These are phyloP conservation scores for Oleoguttula mirabilis DNA, from an alignment of 495 filamentous ascomycete genomes.

Conservation along the genomic window DNA sequence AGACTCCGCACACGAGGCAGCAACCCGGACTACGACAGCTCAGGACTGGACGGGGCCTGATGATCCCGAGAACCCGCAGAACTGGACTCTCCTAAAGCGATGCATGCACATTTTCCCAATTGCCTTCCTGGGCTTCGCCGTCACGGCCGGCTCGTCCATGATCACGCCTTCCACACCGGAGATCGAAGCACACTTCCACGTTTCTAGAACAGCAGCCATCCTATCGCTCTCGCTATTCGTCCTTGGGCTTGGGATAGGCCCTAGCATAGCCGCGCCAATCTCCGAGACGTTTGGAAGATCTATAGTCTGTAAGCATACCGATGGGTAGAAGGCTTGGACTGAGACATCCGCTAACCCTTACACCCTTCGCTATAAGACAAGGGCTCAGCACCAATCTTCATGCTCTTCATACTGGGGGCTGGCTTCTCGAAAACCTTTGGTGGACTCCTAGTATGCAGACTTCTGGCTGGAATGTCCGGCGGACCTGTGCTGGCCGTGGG, in stretches of 20 bases:
- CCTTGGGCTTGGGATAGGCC: conserved; percentile 29
- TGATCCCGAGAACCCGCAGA: conserved; percentile 32
- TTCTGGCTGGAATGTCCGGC: conserved; percentile 49
- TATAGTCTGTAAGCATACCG: conserved; percentile 25
- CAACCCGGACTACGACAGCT: not conserved
- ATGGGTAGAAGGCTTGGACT: no score
- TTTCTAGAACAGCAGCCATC: conserved; percentile 25
- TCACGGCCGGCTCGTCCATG: conserved; percentile 38
- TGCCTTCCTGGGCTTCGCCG: conserved; percentile 22
- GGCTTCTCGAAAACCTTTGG: conserved; percentile 46
- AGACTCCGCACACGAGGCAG: not conserved
- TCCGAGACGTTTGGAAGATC: conserved; percentile 26
- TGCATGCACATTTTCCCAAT: conserved; percentile 22
- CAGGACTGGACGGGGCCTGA: conserved; percentile 28
- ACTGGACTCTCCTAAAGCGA: conserved; percentile 27
- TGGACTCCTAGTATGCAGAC: conserved; percentile 44
- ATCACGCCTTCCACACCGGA: conserved; percentile 32
- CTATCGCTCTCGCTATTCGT: conserved; percentile 26
- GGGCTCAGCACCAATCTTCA: conserved; percentile 39
- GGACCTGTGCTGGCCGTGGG: conserved; percentile 45
- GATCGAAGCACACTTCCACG: conserved; percentile 22
- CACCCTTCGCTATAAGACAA: no score
- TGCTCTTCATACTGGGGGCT: conserved; percentile 51
- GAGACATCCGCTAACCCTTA: no score
- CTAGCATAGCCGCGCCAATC: conserved; percentile 28